Conservation (phyloP, 345 rosid genomes). For the Melaleuca quinquenervia region DNA sequence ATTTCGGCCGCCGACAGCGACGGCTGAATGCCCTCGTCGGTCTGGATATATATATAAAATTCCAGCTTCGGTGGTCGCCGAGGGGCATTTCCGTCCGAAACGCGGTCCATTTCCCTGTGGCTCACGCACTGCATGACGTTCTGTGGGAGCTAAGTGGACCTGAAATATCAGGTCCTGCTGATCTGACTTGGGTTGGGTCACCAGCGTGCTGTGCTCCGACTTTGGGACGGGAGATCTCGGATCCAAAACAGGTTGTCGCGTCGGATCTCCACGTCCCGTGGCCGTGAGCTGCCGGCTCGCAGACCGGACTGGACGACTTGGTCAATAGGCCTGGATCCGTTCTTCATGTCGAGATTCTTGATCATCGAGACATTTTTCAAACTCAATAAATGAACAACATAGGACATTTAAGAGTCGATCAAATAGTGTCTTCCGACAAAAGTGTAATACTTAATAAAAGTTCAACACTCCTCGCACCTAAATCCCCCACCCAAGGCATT, state of each 20-base stretch:
- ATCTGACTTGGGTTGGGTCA: neutral
- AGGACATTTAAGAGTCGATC: no score
- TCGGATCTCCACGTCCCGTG: neutral
- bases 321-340: accelerated
- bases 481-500: neutral
- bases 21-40: neutral
- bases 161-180: neutral
- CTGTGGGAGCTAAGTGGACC: neutral
- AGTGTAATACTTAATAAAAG: no score
- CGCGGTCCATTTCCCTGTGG: neutral
- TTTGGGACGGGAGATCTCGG: neutral
- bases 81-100: neutral
- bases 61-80: neutral
- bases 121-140: conserved; percentile 2
- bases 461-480: neutral
- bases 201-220: neutral
- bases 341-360: accelerated
- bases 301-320: neutral
- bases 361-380: no score
- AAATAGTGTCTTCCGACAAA: no score
- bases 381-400: no score
- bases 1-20: neutral
- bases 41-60: neutral
- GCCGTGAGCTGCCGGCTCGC: neutral
- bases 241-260: neutral